These are phyloP conservation scores for Metarhizium brunneum DNA, from an alignment of 2,329 filamentous ascomycete genomes.

Conservation along the genomic window DNA sequence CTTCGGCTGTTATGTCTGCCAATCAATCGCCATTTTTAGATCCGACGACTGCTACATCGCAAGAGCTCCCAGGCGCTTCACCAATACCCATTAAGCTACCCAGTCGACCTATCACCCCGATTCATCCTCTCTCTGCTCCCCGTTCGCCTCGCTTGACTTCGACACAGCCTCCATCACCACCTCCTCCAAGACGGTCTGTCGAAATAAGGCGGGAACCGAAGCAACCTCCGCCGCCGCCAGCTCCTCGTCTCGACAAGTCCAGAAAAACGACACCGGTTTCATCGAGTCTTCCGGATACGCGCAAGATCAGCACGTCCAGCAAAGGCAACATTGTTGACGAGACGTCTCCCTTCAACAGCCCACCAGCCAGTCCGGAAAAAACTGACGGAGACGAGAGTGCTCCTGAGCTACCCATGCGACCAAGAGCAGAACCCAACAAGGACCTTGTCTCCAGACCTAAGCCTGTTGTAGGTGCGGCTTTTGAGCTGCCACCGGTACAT, in stretches of 20 bases:
- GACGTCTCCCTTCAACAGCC: slow-evolving; percentile 78
- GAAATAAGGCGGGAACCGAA: slow-evolving; percentile 42
- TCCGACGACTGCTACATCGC: slow-evolving; percentile 33
- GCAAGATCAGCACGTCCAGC: slow-evolving; percentile 5
- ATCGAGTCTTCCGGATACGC: slow-evolving; percentile 7
- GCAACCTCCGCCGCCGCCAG: slow-evolving; percentile 54
- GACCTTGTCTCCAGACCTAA: slow-evolving; percentile 14
- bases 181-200: slow-evolving; percentile 52
- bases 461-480: slow-evolving; percentile 10
- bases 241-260: slow-evolving; percentile 70
- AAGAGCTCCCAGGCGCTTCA: slow-evolving; percentile 30
- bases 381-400: slow-evolving; percentile 39
- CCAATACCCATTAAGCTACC: slow-evolving; percentile 42
- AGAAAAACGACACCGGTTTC: slow-evolving; percentile 21
- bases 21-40: slow-evolving; percentile 39
- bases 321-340: slow-evolving; percentile 22
- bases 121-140: slow-evolving; percentile 23
- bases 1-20: slow-evolving; percentile 22
- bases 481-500: slow-evolving; percentile 47
- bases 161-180: slow-evolving; percentile 51
- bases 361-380: slow-evolving; percentile 59
- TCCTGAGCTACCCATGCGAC: slow-evolving; percentile 39
- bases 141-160: slow-evolving; percentile 37
- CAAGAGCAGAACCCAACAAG: slow-evolving; percentile 31
- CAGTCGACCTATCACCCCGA: slow-evolving; percentile 46